Percentiles rank a stretch among this genome's conserved stretches.
phyloP scores from a whole-genome alignment of 2,329 filamentous ascomycete genomes.

The Aaosphaeria pasadenensis region DNA sequence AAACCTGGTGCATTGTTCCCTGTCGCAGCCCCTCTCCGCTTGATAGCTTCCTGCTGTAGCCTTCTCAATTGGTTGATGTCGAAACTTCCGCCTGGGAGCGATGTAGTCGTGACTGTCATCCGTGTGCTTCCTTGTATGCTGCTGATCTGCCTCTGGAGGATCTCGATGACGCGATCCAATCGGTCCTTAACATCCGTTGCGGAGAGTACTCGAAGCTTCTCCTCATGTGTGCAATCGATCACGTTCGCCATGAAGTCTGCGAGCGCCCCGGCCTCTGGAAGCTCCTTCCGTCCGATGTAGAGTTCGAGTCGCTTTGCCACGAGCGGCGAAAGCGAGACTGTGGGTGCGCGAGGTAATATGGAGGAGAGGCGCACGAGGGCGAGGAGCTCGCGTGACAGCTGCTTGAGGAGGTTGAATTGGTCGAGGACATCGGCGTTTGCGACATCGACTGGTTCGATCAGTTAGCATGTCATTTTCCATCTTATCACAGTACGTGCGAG shows the following conservation, averaged over 20 bases:
- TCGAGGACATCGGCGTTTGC: conserved; percentile 57
- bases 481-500: background rate
- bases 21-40: conserved; percentile 32
- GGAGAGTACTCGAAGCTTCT: conserved; percentile 85
- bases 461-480: background rate
- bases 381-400: conserved; percentile 80
- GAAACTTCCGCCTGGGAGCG: conserved; percentile 38
- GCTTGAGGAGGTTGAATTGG: conserved; percentile 77
- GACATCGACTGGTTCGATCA: conserved; percentile 19
- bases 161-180: conserved; percentile 76
- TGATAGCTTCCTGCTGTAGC: conserved; percentile 42
- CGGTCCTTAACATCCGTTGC: conserved; percentile 75
- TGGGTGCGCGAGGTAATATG: conserved; percentile 69
- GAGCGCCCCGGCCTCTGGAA: conserved; percentile 77
- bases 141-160: conserved; percentile 78
- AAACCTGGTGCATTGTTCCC: conserved; percentile 26
- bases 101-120: conserved; percentile 71
- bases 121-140: conserved; percentile 84
- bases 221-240: conserved; percentile 81
- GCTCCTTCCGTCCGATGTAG: conserved; percentile 78
- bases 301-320: conserved; percentile 82
- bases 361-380: conserved; percentile 81
- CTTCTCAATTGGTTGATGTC: conserved; percentile 45
- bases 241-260: conserved; percentile 98
- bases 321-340: conserved; percentile 71